Base-by-base conservation (phyloP, 805 yeast species). In the Starmerella asiatica region DNA sequence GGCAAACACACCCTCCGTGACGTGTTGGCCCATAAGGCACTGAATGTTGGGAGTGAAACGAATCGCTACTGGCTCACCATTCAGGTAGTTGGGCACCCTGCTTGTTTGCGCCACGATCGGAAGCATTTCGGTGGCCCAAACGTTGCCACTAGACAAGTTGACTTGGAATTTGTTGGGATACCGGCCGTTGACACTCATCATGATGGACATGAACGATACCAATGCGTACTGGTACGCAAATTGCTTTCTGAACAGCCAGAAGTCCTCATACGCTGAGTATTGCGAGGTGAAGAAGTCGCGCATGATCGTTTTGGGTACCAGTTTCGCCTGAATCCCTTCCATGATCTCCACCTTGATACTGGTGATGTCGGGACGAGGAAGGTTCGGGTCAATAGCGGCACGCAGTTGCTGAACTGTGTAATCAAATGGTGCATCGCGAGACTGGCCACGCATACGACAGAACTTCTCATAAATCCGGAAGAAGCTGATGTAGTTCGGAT, bases 191-290 rank as follows among this genome's bases (percentile, higher is more conserved):
- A 91, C 82, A 61, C 93, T 78, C 81, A 91, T 75, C 85, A 88
- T 79, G 55, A 83, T 84, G 0, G 97, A 82, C 69, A 86, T 76
- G 59, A 88, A 88, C 32, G 84, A 75, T 52, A 91, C 80, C 0
- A 94, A 76, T 4, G 96, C 96, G 61, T 88, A 91, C 59, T 86
- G 94, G 21, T 93, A 78, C 4, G 95, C 75, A 56, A 91, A 93
- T 55, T 86, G 95, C 53, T 85, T 84, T 47, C 97, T 73, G 76
- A 93, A 91, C 38, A 88, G 62, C 98, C 98, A 91, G 67, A 88
- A 91, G 54, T 88, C 96, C 58, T 81, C 95, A 57, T 79, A 93
- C 43, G 75, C 71, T 11, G 78, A 69, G 59, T 76, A 91, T 30
- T 76, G 63, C 5, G 67, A 68, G 40, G 77, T 58, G 55, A 85